Conservation (phyloP, 371 early-diverging fungal species). For the Mucor plumbeus region DNA sequence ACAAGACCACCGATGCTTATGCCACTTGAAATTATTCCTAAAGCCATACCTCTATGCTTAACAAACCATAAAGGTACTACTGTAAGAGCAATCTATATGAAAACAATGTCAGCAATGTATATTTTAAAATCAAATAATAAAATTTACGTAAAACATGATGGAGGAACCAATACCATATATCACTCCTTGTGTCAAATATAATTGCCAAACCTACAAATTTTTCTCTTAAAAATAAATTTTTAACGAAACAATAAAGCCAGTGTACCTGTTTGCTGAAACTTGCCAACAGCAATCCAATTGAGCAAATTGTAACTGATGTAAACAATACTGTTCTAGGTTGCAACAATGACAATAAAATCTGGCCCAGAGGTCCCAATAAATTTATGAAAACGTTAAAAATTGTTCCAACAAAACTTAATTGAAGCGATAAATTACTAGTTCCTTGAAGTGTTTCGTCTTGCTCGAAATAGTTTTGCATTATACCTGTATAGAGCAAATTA, state of each 20-base stretch:
- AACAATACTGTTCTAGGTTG: conserved; percentile 30
- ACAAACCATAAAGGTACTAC: conserved; percentile 70
- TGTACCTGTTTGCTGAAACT: conserved; percentile 39
- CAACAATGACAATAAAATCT: conserved; percentile 28
- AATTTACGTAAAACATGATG: conserved; percentile 36
- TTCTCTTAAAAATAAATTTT: not conserved
- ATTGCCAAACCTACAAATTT: conserved; percentile 37
- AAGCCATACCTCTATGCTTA: conserved; percentile 68
- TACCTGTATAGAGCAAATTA: conserved; percentile 5
- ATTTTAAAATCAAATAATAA: not conserved
- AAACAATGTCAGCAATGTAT: not conserved
- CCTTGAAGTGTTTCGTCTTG: conserved; percentile 10
- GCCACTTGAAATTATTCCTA: conserved; percentile 76
- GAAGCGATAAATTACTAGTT: conserved; percentile 13
- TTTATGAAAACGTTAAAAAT: conserved; percentile 38
- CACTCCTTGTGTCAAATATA: conserved; percentile 41
- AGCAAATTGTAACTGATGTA: conserved; percentile 28
- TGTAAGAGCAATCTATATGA: conserved; percentile 29
- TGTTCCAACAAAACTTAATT: conserved; percentile 43
- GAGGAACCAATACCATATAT: conserved; percentile 55
- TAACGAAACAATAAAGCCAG: no score
- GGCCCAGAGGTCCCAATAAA: conserved; percentile 33
- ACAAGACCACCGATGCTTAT: conserved; percentile 78
- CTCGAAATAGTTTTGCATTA: conserved; percentile 38
- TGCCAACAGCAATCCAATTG: conserved; percentile 35